Evolutionary conservation across 257 asterid genomes (phyloP).

Genomic region (Solanum ossicruentum): DNA sequence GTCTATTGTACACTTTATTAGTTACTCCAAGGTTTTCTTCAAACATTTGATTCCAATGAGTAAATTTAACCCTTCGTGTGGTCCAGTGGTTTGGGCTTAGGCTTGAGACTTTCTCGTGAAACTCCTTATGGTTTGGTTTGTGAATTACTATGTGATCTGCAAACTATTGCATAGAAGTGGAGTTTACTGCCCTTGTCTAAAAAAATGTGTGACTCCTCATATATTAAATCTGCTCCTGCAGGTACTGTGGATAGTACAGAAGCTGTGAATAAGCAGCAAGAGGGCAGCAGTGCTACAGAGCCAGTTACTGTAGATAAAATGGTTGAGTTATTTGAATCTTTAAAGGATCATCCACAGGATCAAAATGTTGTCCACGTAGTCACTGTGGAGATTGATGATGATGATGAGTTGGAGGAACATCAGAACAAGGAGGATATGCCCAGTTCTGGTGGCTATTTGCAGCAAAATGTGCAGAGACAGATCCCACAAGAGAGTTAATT

Average conservation of each 20-base stretch:
- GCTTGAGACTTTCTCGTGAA: too few species aligned
- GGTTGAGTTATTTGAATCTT: not conserved
- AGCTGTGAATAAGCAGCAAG: not conserved
- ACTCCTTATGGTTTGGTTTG: too few species aligned
- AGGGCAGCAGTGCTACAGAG: not conserved
- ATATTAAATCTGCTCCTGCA: not conserved
- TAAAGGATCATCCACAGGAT: not conserved
- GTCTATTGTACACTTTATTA: too few species aligned
- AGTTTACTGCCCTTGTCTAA: too few species aligned
- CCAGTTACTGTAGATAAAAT: not conserved
- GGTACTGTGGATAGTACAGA: not conserved
- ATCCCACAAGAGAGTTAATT: not conserved
- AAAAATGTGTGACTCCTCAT: too few species aligned
- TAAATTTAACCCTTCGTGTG: too few species aligned
- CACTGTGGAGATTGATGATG: not conserved
- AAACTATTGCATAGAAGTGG: too few species aligned
- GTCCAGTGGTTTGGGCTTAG: too few species aligned
- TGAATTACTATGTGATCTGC: too few species aligned
- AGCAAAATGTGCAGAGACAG: not conserved
- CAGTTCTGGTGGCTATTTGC: not conserved
- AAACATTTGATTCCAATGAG: too few species aligned
- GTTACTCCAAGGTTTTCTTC: too few species aligned
- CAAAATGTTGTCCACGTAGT: not conserved
- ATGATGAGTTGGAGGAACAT: not conserved
- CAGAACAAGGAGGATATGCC: not conserved